Conservation (phyloP, 208 protist genomes). For the Crithidia bombi region DNA sequence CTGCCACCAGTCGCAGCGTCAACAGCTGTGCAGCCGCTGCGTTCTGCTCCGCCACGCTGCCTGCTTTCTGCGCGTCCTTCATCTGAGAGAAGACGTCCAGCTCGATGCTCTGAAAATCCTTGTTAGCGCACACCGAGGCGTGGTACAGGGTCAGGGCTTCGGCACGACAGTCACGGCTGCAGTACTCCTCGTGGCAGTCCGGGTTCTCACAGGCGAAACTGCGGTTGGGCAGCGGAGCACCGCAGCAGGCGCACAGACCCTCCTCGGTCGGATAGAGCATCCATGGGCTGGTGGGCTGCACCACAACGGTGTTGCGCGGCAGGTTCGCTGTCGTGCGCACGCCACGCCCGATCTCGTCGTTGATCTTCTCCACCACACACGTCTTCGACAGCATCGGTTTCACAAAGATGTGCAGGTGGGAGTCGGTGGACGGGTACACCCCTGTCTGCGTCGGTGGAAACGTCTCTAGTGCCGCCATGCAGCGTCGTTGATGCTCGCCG, state of each 20-base stretch:
- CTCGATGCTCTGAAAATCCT: conserved; percentile 77
- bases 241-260: conserved; percentile 64
- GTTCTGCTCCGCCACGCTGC: conserved; percentile 47
- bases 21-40: conserved; percentile 81
- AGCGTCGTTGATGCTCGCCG: conserved; percentile 61
- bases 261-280: conserved; percentile 73
- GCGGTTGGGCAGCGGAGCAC: conserved; percentile 60
- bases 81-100: conserved; percentile 83
- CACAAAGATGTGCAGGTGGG: conserved; percentile 82
- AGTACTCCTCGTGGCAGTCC: conserved; percentile 90
- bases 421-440: conserved; percentile 66
- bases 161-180: conserved; percentile 79
- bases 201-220: conserved; percentile 69
- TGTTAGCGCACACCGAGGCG: conserved; percentile 64
- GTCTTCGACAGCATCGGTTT: conserved; percentile 59
- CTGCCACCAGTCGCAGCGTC: conserved; percentile 70
- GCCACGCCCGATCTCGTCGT: conserved; percentile 49
- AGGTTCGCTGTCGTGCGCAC: conserved; percentile 56
- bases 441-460: conserved; percentile 71
- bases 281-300: conserved; percentile 63
- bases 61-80: conserved; percentile 45
- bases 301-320: conserved; percentile 33
- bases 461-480: conserved; percentile 41
- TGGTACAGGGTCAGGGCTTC: conserved; percentile 72
- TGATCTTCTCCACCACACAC: conserved; percentile 46